Evolutionary conservation across 805 yeast genomes (phyloP).

Genomic region (Candida pini): DNA sequence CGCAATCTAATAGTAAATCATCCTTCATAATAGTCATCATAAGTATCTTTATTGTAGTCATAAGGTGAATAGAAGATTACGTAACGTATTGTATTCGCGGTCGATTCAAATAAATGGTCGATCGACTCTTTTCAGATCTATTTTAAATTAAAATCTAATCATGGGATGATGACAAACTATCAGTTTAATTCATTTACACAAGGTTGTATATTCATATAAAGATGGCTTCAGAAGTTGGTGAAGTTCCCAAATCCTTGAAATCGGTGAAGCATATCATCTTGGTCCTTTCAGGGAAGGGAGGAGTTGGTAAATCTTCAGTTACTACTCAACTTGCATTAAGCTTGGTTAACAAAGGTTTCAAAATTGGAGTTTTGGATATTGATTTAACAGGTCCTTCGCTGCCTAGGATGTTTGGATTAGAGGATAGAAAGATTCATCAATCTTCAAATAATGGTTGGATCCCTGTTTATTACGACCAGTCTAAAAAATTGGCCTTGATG

Average conservation of each 20-base stretch:
- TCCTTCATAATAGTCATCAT: too few species aligned
- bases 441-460: constrained; percentile 89
- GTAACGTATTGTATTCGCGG: too few species aligned
- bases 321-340: constrained; percentile 92
- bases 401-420: constrained; percentile 95
- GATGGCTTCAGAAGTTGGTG: too few species aligned
- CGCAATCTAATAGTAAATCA: too few species aligned
- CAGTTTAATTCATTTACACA: too few species aligned
- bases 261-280: constrained; percentile 72
- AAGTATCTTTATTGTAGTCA: too few species aligned
- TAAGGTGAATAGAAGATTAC: too few species aligned
- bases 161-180: too few species aligned
- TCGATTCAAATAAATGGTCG: too few species aligned
- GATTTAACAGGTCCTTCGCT: constrained; percentile 96
- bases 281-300: constrained; percentile 78
- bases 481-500: constrained; percentile 59
- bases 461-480: constrained; percentile 58
- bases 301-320: constrained; percentile 95
- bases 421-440: constrained; percentile 73
- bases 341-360: constrained; percentile 60
- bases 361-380: constrained; percentile 92
- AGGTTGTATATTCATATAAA: too few species aligned
- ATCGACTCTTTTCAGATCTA: too few species aligned
- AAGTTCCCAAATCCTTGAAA: constrained; percentile 23
- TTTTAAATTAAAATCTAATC: too few species aligned